Evolutionary conservation across 441 rosid genomes (phyloP), one percentile per base, ranked within the genome.

Genomic region (Gossypium gossypioides): DNA sequence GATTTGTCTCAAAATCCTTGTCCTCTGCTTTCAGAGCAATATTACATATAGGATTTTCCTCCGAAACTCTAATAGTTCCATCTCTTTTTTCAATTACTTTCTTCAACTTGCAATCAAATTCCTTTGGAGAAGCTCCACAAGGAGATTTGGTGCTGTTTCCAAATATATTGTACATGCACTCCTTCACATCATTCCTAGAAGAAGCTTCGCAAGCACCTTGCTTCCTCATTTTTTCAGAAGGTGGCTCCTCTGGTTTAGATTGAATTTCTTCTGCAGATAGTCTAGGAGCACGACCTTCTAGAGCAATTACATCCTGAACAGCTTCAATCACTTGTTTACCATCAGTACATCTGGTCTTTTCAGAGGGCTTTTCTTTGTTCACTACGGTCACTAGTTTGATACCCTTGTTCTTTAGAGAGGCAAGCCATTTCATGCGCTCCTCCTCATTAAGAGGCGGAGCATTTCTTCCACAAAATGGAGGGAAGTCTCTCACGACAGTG

Each of bases 381-480:
- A 25, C 21, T 57, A 42, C 25, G 6, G 22, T 55, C 64, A 37
- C 34, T 34, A 13, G 0, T 6, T 54, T 56, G 51, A 56, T 13
- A 54, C 50, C 27, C 60, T 34, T 69, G 34, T 69, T 34, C 61
- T 34, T 69, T 34, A 51, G 2, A 52, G 60, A 54, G 57, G 61
- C 10, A n/a, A 52, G 72, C 59, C 46, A 25, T 32, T 68, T 18
- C 29, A 6, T 37, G 5, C 5, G 62, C 29, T 37, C 64, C 18
- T 69, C 52, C 50, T 69, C 24, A 15, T 25, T 60, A 25, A 44
- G 60, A 10, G 4, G n/a, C 25, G 61, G 50, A 46, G 51, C 50
- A 50, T 44, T 48, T 27, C 46, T 48, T 24, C 75, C 69, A 61
- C 75, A 61, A 25, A 29, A 50, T 4, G 48, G 68, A 13, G 75